Conservation (phyloP, 495 filamentous ascomycete species). For the Aspergillus kassunensis region DNA sequence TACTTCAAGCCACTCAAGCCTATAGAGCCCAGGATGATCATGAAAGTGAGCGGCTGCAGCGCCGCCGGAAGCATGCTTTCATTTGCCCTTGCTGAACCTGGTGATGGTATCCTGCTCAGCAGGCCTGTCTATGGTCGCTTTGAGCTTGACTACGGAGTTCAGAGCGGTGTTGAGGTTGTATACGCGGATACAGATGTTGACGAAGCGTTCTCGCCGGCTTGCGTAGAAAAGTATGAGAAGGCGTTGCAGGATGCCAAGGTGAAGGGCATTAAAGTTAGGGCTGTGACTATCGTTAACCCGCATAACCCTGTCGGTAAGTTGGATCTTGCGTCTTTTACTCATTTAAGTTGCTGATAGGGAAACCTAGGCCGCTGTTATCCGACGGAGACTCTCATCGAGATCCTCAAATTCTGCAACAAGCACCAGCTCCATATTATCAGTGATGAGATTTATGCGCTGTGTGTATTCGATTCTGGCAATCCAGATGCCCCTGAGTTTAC, state of each 20-base stretch:
- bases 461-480: slow-evolving; percentile 41
- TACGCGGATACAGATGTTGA: slow-evolving; percentile 29
- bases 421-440: slow-evolving; percentile 55
- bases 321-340: background rate
- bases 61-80: slow-evolving; percentile 34
- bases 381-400: slow-evolving; percentile 39
- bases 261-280: slow-evolving; percentile 20
- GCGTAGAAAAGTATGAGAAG: slow-evolving; percentile 29
- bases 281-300: slow-evolving; percentile 33
- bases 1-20: slow-evolving; percentile 30
- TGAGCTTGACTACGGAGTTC: slow-evolving; percentile 36
- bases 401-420: slow-evolving; percentile 50
- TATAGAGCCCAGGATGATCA: slow-evolving; percentile 32
- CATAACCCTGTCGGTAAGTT: slow-evolving; percentile 42
- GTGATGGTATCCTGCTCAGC: slow-evolving; percentile 42
- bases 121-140: slow-evolving; percentile 41
- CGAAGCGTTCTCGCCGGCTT: slow-evolving; percentile 27
- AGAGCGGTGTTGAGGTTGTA: slow-evolving; percentile 31
- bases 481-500: slow-evolving; percentile 42
- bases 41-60: slow-evolving; percentile 35
- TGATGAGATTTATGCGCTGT: slow-evolving; percentile 60
- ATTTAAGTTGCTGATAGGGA: background rate
- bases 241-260: slow-evolving; percentile 21
- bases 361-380: slow-evolving; percentile 53
- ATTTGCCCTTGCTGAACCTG: slow-evolving; percentile 39